Evolutionary conservation across 805 yeast genomes (phyloP).

Genomic region (Kodamaea lidongshanica): DNA sequence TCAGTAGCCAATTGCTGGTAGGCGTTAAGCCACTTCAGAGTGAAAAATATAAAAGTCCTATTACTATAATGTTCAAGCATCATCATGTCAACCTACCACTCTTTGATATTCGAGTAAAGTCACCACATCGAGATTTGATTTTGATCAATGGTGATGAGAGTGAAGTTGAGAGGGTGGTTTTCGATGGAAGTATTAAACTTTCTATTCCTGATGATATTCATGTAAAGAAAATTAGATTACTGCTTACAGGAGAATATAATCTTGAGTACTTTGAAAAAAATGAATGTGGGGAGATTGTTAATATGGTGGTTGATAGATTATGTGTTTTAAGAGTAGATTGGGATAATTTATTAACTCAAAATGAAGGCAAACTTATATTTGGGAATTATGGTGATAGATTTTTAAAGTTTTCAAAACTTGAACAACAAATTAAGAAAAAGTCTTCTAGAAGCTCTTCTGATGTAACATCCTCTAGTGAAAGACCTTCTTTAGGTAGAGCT

Average conservation of each 20-base stretch:
- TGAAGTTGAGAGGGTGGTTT: conserved; percentile 38
- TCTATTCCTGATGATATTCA: conserved; percentile 39
- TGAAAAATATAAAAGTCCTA: too few relatives aligned
- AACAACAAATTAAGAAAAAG: conserved; percentile 12
- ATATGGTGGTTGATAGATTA: conserved; percentile 33
- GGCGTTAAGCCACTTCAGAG: too few relatives aligned
- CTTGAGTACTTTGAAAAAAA: conserved; percentile 36
- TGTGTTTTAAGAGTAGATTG: conserved; percentile 41
- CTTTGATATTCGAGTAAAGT: conserved; percentile 33
- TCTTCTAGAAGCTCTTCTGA: conserved; percentile 8
- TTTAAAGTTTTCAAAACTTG: conserved; percentile 16
- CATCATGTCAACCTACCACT: conserved; percentile 21
- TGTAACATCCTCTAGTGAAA: conserved; percentile 6
- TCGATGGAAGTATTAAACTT: conserved; percentile 45
- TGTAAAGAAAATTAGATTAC: conserved; percentile 33
- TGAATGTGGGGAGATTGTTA: conserved; percentile 22
- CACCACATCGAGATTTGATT: conserved; percentile 37
- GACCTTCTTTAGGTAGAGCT: conserved; percentile 26
- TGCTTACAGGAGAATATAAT: conserved; percentile 38
- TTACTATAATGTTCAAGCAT: conserved; percentile 17
- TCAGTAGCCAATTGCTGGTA: too few relatives aligned
- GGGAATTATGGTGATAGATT: conserved; percentile 40
- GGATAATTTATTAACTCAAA: conserved; percentile 39
- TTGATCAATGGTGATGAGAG: conserved; percentile 39
- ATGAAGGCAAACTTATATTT: conserved; percentile 31